Evolutionary conservation across 106 monocot species (phyloP).

Genomic region (Platanthera zijinensis): DNA sequence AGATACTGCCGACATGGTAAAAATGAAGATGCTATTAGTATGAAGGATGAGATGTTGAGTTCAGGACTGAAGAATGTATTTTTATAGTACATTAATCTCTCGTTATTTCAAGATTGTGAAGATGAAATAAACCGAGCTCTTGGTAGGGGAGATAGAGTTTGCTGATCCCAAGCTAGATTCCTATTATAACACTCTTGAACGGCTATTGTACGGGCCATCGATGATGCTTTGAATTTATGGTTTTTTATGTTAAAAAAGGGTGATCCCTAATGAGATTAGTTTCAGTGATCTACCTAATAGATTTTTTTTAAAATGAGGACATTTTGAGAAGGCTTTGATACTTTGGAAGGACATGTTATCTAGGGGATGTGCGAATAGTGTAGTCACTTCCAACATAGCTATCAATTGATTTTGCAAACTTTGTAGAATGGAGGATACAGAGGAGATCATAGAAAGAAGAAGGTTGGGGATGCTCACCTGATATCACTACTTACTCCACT

Average conservation of each 20-base stretch:
- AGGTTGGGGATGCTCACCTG: slow-evolving; percentile 59
- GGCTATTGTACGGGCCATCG: slow-evolving; percentile 55
- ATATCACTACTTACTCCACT: slow-evolving; percentile 60
- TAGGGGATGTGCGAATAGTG: slow-evolving; percentile 59
- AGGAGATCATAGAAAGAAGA: slow-evolving; percentile 64
- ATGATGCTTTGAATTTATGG: slow-evolving; percentile 80
- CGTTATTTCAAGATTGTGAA: slow-evolving; percentile 76
- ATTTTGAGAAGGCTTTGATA: slow-evolving; percentile 47
- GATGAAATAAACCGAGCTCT: slow-evolving; percentile 52
- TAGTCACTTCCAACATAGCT: slow-evolving; percentile 50
- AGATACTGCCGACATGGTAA: slow-evolving; percentile 53
- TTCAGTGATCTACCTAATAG: slow-evolving; percentile 67
- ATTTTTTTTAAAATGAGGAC: slow-evolving; percentile 52
- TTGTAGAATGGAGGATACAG: slow-evolving; percentile 58
- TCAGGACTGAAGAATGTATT: slow-evolving; percentile 40
- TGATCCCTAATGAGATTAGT: slow-evolving; percentile 83
- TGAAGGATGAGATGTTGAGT: slow-evolving; percentile 55
- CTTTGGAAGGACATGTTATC: slow-evolving; percentile 72
- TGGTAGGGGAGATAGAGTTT: slow-evolving; percentile 59
- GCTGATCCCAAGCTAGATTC: slow-evolving; percentile 48
- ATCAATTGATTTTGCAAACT: slow-evolving; percentile 80
- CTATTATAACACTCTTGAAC: slow-evolving; percentile 75
- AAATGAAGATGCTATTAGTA: slow-evolving; percentile 55
- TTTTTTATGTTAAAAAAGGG: slow-evolving; percentile 81
- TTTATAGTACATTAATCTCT: slow-evolving; percentile 65